Evolutionary conservation across 495 filamentous ascomycete species (phyloP).

Genomic region (Antarctomyces pellizariae): DNA sequence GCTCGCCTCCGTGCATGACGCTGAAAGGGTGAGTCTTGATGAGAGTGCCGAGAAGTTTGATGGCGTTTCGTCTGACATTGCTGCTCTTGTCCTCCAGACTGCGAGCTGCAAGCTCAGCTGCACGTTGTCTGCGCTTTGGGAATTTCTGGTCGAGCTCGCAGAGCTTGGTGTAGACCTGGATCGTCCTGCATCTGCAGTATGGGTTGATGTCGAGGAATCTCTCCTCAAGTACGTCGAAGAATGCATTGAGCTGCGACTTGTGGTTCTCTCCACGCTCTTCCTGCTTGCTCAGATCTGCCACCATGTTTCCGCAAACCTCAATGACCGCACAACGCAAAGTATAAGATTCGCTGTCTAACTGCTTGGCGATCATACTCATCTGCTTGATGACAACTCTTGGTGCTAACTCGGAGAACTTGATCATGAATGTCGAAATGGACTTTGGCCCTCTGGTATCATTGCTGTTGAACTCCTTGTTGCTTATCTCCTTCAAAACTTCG

Average conservation of each 20-base stretch:
- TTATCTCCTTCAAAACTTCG: conserved; percentile 80
- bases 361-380: conserved; percentile 80
- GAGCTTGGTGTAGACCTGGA: conserved; percentile 81
- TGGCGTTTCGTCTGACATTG: conserved; percentile 83
- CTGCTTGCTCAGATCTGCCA: conserved; percentile 70
- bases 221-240: conserved; percentile 91
- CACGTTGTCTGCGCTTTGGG: conserved; percentile 69
- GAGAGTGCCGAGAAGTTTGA: conserved; percentile 70
- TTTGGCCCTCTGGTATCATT: conserved; percentile 92
- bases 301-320: conserved; percentile 96
- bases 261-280: conserved; percentile 76
- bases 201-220: conserved; percentile 92
- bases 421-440: conserved; percentile 89
- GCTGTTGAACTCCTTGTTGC: conserved; percentile 91
- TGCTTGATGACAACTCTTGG: conserved; percentile 90
- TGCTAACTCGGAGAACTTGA: conserved; percentile 85
- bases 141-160: conserved; percentile 89
- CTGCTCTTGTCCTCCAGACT: conserved; percentile 96
- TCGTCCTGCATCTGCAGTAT: conserved; percentile 76
- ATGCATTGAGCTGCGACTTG: conserved; percentile 83
- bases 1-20: conserved; percentile 70
- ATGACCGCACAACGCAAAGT: conserved; percentile 82
- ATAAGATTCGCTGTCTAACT: conserved; percentile 91
- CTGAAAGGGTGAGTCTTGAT: conserved; percentile 87
- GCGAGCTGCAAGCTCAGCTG: conserved; percentile 60